These are phyloP conservation scores for Allodekkera sacchari DNA, from an alignment of 805 yeast genomes.

Conservation along the genomic window DNA sequence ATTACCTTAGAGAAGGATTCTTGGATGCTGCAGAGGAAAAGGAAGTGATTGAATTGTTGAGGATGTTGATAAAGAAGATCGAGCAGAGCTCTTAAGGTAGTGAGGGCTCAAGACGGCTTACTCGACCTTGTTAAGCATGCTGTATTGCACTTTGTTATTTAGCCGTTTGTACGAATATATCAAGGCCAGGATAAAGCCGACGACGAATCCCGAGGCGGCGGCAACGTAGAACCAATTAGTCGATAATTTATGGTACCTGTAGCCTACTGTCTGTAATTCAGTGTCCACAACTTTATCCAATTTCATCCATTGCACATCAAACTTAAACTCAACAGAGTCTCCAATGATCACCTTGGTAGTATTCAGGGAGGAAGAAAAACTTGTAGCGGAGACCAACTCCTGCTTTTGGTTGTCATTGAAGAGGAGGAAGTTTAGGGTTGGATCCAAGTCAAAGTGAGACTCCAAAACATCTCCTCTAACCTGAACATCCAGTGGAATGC, in stretches of 20 bases:
- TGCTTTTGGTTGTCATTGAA: slow-evolving; percentile 20
- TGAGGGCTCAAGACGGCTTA: slow-evolving; percentile 3
- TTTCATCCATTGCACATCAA: slow-evolving; percentile 50
- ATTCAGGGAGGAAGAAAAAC: slow-evolving; percentile 54
- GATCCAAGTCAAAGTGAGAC: slow-evolving; percentile 61
- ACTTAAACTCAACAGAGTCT: slow-evolving; percentile 45
- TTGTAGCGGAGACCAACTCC: slow-evolving; percentile 44
- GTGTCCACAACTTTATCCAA: slow-evolving; percentile 1
- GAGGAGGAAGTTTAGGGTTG: slow-evolving; percentile 43
- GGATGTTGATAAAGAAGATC: slow-evolving; percentile 18
- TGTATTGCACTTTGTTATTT: slow-evolving; percentile 14
- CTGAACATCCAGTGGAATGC: slow-evolving; percentile 53
- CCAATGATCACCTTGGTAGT: slow-evolving; percentile 61
- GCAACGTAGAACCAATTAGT: slow-evolving; percentile 3
- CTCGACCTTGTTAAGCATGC: slow-evolving; percentile 19
- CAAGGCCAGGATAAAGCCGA: slow-evolving; percentile 18
- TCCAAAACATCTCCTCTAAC: slow-evolving; percentile 61
- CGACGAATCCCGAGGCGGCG: slow-evolving; percentile 7
- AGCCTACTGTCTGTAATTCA: neutral
- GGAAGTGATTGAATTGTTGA: slow-evolving; percentile 15
- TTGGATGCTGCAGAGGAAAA: slow-evolving; percentile 12
- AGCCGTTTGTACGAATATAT: slow-evolving; percentile 17
- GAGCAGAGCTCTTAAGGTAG: neutral
- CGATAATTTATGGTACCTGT: slow-evolving; percentile 1
- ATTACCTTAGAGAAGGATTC: slow-evolving; percentile 22